A percentile compares a stretch with the other conserved stretches of the same genome.
Evolutionary conservation across 768 basidiomycete species (phyloP).

Genomic region (Xerocomellus dryophilus): DNA sequence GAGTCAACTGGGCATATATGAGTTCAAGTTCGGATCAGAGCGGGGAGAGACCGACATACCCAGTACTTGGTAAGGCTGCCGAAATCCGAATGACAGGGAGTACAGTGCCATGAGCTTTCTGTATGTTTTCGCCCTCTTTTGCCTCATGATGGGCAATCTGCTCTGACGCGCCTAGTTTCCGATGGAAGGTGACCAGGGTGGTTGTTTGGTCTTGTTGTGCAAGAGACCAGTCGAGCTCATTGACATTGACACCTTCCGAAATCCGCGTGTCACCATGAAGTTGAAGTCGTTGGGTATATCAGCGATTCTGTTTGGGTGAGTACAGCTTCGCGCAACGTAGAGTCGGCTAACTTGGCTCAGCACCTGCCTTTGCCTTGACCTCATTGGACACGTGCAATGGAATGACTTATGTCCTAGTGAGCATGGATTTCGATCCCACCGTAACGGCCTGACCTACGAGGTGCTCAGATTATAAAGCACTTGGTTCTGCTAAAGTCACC

Average conservation of each 20-base stretch:
- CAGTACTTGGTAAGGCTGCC: conserved; percentile 91
- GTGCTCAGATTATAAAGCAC: conserved; percentile 33
- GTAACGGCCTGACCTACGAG: conserved; percentile 7
- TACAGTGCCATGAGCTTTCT: conserved; percentile 93
- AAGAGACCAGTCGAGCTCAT: background rate
- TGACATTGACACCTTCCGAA: background rate
- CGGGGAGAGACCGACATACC: conserved; percentile 44
- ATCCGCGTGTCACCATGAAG: conserved; percentile 15
- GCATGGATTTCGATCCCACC: conserved; percentile 10
- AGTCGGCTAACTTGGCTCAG: conserved; percentile 7
- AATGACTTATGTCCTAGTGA: conserved; percentile 67
- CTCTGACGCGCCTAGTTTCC: background rate
- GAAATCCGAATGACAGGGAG: conserved; percentile 81
- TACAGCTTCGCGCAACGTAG: background rate
- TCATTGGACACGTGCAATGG: conserved; percentile 65
- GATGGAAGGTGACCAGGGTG: too few species aligned
- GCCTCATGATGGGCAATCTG: conserved; percentile 60
- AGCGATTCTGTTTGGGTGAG: conserved; percentile 17
- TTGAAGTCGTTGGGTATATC: conserved; percentile 6
- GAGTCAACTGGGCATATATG: conserved; percentile 63
- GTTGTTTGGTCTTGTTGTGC: conserved; percentile 29
- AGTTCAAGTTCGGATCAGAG: conserved; percentile 7
- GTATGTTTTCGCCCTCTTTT: conserved; percentile 94
- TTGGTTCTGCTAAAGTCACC: conserved; percentile 57
- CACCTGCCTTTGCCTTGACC: conserved; percentile 45